Base-by-base conservation (phyloP, 2,329 filamentous ascomycete genomes). In the Ophioceras dolichostomum region DNA sequence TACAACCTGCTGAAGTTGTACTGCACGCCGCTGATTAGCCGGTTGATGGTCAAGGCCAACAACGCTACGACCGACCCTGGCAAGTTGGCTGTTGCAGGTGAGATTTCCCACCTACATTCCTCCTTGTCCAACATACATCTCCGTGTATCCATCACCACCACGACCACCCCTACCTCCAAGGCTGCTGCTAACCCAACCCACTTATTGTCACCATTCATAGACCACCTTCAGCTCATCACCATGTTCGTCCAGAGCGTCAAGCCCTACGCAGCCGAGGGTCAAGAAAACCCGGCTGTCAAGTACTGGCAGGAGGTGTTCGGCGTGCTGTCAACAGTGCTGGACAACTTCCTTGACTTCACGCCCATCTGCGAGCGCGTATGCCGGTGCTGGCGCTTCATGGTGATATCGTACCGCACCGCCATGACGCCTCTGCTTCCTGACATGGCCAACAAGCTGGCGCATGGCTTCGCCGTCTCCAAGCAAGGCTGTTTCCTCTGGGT, bases 401-500 rank as follows among this genome's bases (percentile, higher is more conserved):
- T 98, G 28, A 86, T 96, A 41, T 94, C 88, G 0, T 96, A 96
- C 59, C 77, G 91, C 46, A 91, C 82, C 2, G 83, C 83, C 36
- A 94, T 93, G 67, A 76, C 82, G 12, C 87, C 89, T 18, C 64
- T 98, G 32, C 70, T 98, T 32, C 83, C 83, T 1, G 73, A 77
- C 16, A 77, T 98, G 60, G 93, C 91, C 14, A 83, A 89, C 49
- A 93, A 89, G 58, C 73, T 98, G 40, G 85, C 30, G 1, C 72
- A 70, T 44, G 88, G 89, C 4, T 98, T 98, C 55, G 73, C 82
- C 39, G 71, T 74, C 14, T 95, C 89, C 10, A 76, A 79, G 42
- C 89, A 98, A 59, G 91, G 91, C 10, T 95, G 89, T 56, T 98
- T 98, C 69, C 68, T 98, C n/a, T 98, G 91, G 91, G 89, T 91